Percentiles rank a stretch among this genome's conserved stretches.
These are phyloP conservation scores for Dalbergia cultrata DNA, from an alignment of 306 rosid species.

Conservation along the genomic window DNA sequence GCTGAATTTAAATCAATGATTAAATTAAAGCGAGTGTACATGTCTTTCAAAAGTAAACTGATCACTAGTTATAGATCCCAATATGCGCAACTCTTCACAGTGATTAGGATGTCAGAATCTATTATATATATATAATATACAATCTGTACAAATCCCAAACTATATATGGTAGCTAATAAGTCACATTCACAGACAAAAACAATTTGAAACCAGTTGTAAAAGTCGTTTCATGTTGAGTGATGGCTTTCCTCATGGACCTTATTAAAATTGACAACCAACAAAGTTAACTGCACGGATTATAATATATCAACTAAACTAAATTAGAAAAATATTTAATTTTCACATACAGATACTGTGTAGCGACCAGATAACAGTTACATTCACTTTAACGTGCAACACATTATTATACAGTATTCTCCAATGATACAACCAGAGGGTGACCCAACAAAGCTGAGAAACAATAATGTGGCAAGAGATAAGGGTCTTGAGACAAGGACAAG, in stretches of 20 bases:
- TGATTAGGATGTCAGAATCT: slow-evolving; percentile 23
- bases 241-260: neutral
- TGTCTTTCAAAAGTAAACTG: too few relatives aligned
- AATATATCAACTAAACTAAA: slow-evolving; percentile 17
- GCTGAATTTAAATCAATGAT: too few relatives aligned
- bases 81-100: neutral
- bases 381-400: neutral
- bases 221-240: slow-evolving; percentile 39
- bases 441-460: neutral
- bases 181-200: slow-evolving; percentile 50
- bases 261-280: slow-evolving; percentile 45
- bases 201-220: slow-evolving; percentile 23
- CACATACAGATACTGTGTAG: neutral
- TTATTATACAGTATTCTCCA: neutral
- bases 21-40: too few relatives aligned
- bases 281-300: slow-evolving; percentile 38
- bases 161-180: slow-evolving; percentile 44
- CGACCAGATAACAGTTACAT: slow-evolving; percentile 39
- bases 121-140: slow-evolving; percentile 4
- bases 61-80: neutral
- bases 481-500: slow-evolving; percentile 25
- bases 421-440: neutral
- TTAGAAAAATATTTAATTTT: slow-evolving; percentile 2
- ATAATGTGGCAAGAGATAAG: neutral
- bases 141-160: neutral